Conservation (phyloP, 208 protist genomes). For the Acanthamoeba healyi region DNA sequence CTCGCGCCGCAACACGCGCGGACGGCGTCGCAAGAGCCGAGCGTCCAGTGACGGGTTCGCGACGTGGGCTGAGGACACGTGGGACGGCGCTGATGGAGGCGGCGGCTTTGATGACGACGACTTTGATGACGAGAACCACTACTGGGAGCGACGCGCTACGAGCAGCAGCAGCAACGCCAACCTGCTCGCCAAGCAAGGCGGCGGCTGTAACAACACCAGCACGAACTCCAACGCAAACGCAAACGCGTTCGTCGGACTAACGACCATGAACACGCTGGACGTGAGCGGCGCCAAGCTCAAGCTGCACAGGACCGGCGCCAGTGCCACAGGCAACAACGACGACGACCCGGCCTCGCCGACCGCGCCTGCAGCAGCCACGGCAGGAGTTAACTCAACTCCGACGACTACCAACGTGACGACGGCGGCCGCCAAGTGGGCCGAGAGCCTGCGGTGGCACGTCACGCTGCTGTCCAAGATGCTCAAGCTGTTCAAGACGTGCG, state of each 20-base stretch:
- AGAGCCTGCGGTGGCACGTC: conserved; percentile 44
- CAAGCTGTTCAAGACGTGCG: conserved; percentile 70
- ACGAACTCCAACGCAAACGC: not conserved
- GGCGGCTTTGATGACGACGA: not conserved
- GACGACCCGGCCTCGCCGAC: not conserved
- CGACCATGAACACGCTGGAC: not conserved
- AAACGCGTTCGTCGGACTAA: not conserved
- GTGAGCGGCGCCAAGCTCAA: not conserved
- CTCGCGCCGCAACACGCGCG: not conserved
- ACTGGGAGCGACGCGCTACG: conserved; percentile 6
- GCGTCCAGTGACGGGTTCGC: conserved; percentile 1
- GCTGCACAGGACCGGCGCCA: not conserved
- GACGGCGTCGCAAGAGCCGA: not conserved
- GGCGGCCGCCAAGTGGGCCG: conserved; percentile 9
- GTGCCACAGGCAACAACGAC: not conserved
- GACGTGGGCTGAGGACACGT: conserved; percentile 42
- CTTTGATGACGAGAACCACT: not conserved
- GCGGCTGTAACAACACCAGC: not conserved
- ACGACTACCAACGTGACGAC: not conserved
- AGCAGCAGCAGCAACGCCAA: not conserved
- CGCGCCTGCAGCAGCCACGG: no score
- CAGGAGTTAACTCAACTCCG: not conserved
- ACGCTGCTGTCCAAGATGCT: conserved; percentile 64
- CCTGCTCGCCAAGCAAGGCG: no score
- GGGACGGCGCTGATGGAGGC: not conserved